phyloP scores from a whole-genome alignment of 208 protist genomes.

The Histomonas meleagridis region DNA sequence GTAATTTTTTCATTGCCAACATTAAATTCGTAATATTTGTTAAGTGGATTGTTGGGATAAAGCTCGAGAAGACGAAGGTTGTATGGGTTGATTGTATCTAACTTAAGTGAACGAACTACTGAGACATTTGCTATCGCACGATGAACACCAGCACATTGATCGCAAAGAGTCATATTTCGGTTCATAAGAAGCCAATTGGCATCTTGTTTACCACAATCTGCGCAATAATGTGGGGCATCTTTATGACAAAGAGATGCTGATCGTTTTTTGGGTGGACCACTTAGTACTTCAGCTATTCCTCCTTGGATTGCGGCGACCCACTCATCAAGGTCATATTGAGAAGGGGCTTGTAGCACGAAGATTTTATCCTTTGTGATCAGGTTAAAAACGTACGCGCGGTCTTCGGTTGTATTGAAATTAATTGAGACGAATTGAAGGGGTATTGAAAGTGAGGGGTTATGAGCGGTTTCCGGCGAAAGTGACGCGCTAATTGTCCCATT shows the following conservation, averaged over 20 bases:
- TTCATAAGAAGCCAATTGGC: not conserved
- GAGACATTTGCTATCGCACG: not conserved
- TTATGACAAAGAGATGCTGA: no score
- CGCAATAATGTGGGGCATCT: not conserved
- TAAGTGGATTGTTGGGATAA: not conserved
- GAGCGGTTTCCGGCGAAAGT: not conserved
- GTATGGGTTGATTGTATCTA: not conserved
- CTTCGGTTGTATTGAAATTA: not conserved
- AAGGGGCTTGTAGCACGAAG: not conserved
- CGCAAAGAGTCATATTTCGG: not conserved
- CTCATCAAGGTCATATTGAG: not conserved
- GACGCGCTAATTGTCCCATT: not conserved
- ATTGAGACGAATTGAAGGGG: not conserved
- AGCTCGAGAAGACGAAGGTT: not conserved
- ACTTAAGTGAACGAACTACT: not conserved
- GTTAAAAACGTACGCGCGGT: not conserved
- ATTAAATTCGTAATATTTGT: not conserved
- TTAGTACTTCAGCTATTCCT: not conserved
- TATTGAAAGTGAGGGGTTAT: not conserved
- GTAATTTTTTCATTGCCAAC: not conserved
- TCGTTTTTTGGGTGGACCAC: no score
- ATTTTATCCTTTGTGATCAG: not conserved
- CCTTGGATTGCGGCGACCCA: not conserved
- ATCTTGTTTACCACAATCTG: not conserved
- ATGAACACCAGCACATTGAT: constrained; percentile 6